Conservation (phyloP, 2,329 filamentous ascomycete genomes). For the Talaromyces sp. region DNA sequence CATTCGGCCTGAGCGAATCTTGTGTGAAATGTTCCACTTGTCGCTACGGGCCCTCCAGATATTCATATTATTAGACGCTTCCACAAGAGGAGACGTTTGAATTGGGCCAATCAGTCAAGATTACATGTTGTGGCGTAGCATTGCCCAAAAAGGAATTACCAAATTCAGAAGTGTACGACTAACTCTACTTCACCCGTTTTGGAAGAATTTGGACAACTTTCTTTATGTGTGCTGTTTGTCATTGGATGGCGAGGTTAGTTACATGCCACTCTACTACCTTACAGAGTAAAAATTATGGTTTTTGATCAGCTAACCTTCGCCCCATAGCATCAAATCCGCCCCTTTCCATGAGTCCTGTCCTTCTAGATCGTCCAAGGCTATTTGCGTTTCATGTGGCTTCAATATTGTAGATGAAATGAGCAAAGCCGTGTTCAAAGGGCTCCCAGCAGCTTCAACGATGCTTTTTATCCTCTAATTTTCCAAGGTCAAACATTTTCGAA, state of each 20-base stretch:
- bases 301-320: not conserved
- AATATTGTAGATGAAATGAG: not conserved
- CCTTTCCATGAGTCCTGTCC: not conserved
- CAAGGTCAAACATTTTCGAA: slow-evolving; percentile 4
- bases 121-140: not conserved
- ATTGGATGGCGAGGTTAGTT: too few relatives aligned
- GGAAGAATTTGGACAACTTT: not conserved
- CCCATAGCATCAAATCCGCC: not conserved
- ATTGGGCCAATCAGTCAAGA: not conserved
- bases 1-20: not conserved
- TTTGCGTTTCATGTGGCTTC: not conserved
- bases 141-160: not conserved
- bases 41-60: not conserved
- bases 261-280: not conserved
- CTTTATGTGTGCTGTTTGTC: not conserved
- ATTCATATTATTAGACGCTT: not conserved
- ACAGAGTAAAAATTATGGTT: not conserved
- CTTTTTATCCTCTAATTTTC: slow-evolving; percentile 1
- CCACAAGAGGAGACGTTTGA: not conserved
- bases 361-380: not conserved
- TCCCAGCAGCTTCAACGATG: not conserved
- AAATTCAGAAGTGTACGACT: not conserved
- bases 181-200: not conserved
- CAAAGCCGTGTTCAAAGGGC: not conserved
- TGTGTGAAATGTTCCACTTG: not conserved